phyloP scores from a whole-genome alignment of 2,329 filamentous ascomycete genomes.

The Verticillium isaacii region DNA sequence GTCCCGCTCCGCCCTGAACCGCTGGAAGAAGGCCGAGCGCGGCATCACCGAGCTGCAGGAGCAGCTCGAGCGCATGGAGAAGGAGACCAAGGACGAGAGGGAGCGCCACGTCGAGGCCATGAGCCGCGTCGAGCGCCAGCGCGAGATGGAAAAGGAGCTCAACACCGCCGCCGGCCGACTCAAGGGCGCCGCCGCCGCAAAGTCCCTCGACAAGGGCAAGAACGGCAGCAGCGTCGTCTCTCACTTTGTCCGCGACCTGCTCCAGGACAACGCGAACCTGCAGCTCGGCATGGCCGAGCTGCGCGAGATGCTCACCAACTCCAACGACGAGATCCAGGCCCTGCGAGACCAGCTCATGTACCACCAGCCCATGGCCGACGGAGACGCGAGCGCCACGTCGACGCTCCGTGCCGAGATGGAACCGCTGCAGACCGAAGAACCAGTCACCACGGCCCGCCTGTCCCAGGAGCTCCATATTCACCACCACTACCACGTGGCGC shows the following conservation, averaged over 20 bases:
- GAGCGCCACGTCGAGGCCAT: conserved; percentile 79
- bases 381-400: conserved; percentile 33
- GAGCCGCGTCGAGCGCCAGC: conserved; percentile 76
- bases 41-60: conserved; percentile 75
- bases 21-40: conserved; percentile 82
- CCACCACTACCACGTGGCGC: conserved; percentile 80
- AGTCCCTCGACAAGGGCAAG: conserved; percentile 55
- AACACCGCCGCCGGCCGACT: conserved; percentile 73
- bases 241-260: conserved; percentile 90
- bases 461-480: conserved; percentile 86
- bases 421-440: conserved; percentile 24
- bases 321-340: conserved; percentile 88
- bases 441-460: conserved; percentile 24
- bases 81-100: conserved; percentile 73
- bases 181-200: conserved; percentile 73
- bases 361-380: conserved; percentile 64
- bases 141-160: conserved; percentile 76
- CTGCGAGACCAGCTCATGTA: conserved; percentile 75
- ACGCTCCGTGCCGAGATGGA: conserved; percentile 71
- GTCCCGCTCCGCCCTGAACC: conserved; percentile 70
- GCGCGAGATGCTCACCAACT: conserved; percentile 82
- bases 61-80: conserved; percentile 84
- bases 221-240: conserved; percentile 71
- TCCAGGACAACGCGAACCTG: conserved; percentile 91
- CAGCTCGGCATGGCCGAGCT: conserved; percentile 90